Base-by-base conservation (phyloP, 75 land plant genomes). In the Ceratopteris richardii region DNA sequence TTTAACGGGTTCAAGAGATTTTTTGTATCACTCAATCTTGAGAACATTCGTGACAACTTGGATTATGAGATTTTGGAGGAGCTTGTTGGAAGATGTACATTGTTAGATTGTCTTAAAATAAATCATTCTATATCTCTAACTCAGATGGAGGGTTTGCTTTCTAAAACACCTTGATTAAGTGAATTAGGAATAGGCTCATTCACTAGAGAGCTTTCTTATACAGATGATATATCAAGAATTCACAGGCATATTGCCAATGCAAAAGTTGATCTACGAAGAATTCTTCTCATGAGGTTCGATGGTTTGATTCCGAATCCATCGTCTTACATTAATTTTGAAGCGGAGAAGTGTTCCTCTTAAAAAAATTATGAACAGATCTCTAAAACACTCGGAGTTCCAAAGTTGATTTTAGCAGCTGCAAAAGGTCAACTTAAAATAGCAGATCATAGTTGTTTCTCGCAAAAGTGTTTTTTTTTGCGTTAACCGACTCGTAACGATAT, bases 131-230 rank as follows among this genome's bases (percentile, higher is more conserved):
- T 83, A 0, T 50, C 66, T 40, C 60, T 78, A 51, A 75, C 77
- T 28, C 81, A 83, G 69, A 39, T 83, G 54, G 71, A 43, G 40
- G 61, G 70, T 21, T 66, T 87, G 14, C 76, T 87, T 28, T 42
- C 57, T 10, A 58, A 42, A 31, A 79, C 77, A 9, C 88, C 84
- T 14, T 81, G 70, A 54, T 72, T 87, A 31, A 87, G 74, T 10
- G 82, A 87, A 47, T 71, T 87, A 22, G 91, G 91, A 16, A 80
- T 85, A 0, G 91, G 91, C 16, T 61, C 82, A 9, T 87, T 80
- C 53, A 56, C 65, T 28, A 18, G 66, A 0, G 22, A 37, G 14
- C 65, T 53, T 33, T 63, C 50, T 11, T n/a, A n/a, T n/a, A 66
- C 48, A 17, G 55, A 39, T 25, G 46, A 65, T 48, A 68, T 51